Evolutionary conservation across 768 basidiomycete species (phyloP).

Genomic region (Cantharellus anzutake): DNA sequence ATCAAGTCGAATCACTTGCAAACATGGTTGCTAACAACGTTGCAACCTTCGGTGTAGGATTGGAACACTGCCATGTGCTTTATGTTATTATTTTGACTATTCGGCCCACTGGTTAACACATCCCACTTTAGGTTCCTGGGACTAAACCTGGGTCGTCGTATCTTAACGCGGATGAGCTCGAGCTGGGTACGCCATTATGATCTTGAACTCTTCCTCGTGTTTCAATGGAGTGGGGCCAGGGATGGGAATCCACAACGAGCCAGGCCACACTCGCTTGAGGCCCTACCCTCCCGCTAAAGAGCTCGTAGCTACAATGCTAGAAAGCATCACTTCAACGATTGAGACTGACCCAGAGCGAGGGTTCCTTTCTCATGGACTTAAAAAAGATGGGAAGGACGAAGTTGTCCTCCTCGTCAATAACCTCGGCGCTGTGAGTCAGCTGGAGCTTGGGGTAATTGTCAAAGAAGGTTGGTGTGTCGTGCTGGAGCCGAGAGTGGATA

Average conservation of each 20-base stretch:
- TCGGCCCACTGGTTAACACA: neutral
- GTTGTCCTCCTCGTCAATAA: constrained; percentile 64
- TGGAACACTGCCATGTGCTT: constrained; percentile 73
- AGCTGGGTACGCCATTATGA: constrained; percentile 49
- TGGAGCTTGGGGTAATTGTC: constrained; percentile 30
- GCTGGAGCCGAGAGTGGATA: neutral
- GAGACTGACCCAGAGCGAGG: constrained; percentile 50
- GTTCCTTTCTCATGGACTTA: constrained; percentile 40
- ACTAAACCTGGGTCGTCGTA: constrained; percentile 39
- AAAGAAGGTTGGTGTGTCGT: constrained; percentile 13
- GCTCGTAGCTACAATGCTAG: constrained; percentile 50
- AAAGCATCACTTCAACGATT: constrained; percentile 42
- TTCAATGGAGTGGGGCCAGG: neutral
- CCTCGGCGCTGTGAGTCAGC: constrained; percentile 26
- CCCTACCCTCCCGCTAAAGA: constrained; percentile 52
- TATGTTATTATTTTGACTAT: constrained; percentile 3
- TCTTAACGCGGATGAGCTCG: constrained; percentile 45
- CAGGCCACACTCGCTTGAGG: constrained; percentile 45
- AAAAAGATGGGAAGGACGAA: constrained; percentile 38
- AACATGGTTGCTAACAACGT: constrained; percentile 45
- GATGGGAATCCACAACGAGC: constrained; percentile 71
- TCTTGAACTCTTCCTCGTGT: neutral
- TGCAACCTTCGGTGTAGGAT: constrained; percentile 68
- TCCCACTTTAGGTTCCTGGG: constrained; percentile 45
- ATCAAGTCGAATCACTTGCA: constrained; percentile 47